A percentile compares a stretch with the other conserved stretches of the same genome.
These are phyloP conservation scores for Thielaviopsis musarum DNA, from an alignment of 2,329 filamentous ascomycete species.

Conservation along the genomic window DNA sequence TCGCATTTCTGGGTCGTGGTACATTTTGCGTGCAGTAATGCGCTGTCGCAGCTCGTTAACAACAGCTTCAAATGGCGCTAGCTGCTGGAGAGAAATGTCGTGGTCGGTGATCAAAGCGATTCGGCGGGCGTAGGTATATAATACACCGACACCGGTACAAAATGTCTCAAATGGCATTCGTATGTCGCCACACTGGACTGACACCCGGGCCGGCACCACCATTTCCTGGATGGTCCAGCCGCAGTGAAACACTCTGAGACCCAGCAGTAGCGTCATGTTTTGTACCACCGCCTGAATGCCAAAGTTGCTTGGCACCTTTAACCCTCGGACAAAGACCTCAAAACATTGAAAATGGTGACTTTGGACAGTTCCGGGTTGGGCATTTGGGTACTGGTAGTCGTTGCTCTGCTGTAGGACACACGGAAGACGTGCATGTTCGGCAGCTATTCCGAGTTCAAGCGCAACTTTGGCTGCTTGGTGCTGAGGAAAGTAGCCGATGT, in stretches of 20 bases:
- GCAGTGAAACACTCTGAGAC: neutral
- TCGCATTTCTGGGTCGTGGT: neutral
- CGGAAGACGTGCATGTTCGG: neutral
- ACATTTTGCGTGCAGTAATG: neutral
- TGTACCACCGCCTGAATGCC: neutral
- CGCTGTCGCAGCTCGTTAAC: neutral
- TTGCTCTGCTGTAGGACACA: neutral
- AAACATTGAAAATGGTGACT: neutral
- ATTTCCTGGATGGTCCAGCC: constrained; percentile 4
- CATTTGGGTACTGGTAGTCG: neutral
- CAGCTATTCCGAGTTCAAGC: neutral
- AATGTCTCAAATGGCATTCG: neutral
- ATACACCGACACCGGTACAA: neutral
- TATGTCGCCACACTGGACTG: neutral
- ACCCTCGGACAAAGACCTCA: neutral
- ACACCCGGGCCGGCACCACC: neutral
- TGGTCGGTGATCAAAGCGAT: neutral
- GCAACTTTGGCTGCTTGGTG: neutral
- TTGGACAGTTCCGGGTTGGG: neutral
- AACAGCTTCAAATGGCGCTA: neutral
- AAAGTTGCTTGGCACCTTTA: neutral
- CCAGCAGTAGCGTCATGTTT: neutral
- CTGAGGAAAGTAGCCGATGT: neutral
- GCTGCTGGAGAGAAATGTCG: neutral
- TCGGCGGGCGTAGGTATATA: neutral